phyloP scores from a whole-genome alignment of 2,329 filamentous ascomycete genomes.

The Diaporthe australafricana region DNA sequence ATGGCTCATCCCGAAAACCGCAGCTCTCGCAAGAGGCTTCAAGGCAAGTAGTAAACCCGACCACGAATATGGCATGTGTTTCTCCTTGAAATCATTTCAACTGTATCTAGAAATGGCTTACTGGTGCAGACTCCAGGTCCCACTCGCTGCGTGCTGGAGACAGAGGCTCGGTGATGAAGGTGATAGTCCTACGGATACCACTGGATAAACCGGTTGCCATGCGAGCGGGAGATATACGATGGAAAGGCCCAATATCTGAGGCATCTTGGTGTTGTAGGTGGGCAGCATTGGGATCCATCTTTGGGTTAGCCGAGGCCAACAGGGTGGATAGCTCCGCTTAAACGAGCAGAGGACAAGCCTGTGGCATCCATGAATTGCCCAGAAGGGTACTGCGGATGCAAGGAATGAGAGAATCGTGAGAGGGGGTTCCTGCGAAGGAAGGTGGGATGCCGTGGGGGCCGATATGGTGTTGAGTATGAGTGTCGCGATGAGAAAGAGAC shows the following conservation, averaged over 20 bases:
- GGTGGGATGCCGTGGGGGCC: neutral
- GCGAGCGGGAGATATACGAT: constrained; percentile 8
- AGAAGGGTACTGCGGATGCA: neutral
- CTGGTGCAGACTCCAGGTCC: constrained; percentile 13
- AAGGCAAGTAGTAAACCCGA: no score
- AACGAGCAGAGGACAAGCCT: neutral
- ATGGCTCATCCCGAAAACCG: no score
- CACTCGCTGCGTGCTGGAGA: constrained; percentile 28
- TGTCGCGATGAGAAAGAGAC: neutral
- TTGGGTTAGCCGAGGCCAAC: neutral
- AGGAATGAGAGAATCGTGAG: neutral
- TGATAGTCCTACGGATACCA: constrained; percentile 22
- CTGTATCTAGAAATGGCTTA: no score
- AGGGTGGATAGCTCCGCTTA: constrained; percentile 4
- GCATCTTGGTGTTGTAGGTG: neutral
- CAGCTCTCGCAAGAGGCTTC: no score
- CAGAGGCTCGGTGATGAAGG: constrained; percentile 30
- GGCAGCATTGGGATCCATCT: constrained; percentile 7
- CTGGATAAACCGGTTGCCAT: neutral
- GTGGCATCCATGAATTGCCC: constrained; percentile 2
- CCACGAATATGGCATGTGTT: no score
- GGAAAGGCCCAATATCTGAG: neutral
- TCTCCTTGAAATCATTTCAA: no score
- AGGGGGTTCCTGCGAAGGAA: neutral
- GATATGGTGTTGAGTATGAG: neutral